These are phyloP conservation scores for Halophytophthora batemanensis DNA, from an alignment of 352 stramenopile species.

Conservation along the genomic window DNA sequence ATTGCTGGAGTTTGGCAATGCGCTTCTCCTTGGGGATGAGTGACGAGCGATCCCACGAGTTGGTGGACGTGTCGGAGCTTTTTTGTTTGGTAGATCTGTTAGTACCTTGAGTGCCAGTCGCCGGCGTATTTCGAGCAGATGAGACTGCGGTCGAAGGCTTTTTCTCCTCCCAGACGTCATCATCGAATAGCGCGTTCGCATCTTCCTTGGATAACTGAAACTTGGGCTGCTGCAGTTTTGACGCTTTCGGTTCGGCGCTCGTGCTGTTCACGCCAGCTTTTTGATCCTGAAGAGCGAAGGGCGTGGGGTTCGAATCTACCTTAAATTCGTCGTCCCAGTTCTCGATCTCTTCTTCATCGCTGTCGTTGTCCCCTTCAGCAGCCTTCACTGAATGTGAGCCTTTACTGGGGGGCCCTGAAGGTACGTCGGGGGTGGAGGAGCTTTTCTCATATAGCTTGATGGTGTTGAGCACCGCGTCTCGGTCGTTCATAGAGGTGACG, in stretches of 20 bases:
- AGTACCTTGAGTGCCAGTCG: slow-evolving; percentile 6
- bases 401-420: slow-evolving; percentile 13
- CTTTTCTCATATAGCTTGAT: slow-evolving; percentile 82
- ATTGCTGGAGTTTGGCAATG: slow-evolving; percentile 66
- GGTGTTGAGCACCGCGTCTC: slow-evolving; percentile 80
- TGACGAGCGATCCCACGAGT: slow-evolving; percentile 58
- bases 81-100: slow-evolving; percentile 4
- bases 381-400: slow-evolving; percentile 16
- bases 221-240: slow-evolving; percentile 15
- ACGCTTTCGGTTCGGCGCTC: slow-evolving; percentile 7
- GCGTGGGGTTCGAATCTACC: slow-evolving; percentile 39
- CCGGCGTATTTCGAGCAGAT: not conserved
- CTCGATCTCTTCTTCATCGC: slow-evolving; percentile 56
- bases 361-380: slow-evolving; percentile 27
- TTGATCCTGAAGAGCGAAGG: slow-evolving; percentile 20
- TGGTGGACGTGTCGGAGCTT: slow-evolving; percentile 10
- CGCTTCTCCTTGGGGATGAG: slow-evolving; percentile 62
- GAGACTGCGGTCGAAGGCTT: slow-evolving; percentile 12
- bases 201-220: slow-evolving; percentile 83
- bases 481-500: slow-evolving; percentile 74
- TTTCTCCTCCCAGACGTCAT: slow-evolving; percentile 71
- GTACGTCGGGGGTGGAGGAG: slow-evolving; percentile 29
- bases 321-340: slow-evolving; percentile 87
- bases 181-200: slow-evolving; percentile 58
- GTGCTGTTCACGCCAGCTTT: slow-evolving; percentile 4